A percentile compares a stretch with the other conserved stretches of the same genome.
Evolutionary conservation across 1,284 basidiomycete genomes (phyloP).

Genomic region (Irpex sp.): DNA sequence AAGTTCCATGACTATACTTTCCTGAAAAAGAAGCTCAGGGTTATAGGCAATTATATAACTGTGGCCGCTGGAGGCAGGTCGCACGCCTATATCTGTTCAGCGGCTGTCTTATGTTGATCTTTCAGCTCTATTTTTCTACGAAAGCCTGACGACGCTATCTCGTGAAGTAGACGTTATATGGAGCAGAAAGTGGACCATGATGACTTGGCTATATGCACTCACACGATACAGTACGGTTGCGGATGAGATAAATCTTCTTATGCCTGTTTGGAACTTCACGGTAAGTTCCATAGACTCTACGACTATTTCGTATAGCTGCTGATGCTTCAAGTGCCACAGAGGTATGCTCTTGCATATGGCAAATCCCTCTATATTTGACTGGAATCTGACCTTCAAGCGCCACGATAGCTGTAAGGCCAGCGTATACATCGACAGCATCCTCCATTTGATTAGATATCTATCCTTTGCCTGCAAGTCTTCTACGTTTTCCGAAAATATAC

Average conservation of each 20-base stretch:
- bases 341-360: not conserved
- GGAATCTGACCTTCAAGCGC: not conserved
- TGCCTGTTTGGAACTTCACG: not conserved
- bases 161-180: not conserved
- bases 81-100: no score
- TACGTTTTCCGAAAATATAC: no score
- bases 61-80: no score
- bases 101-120: no score
- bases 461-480: no score
- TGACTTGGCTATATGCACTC: not conserved
- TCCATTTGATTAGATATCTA: not conserved
- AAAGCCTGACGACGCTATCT: not conserved
- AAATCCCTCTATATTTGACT: not conserved
- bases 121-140: not conserved
- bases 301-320: not conserved
- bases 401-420: not conserved
- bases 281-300: not conserved
- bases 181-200: not conserved
- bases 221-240: not conserved
- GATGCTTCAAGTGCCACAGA: not conserved
- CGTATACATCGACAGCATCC: not conserved
- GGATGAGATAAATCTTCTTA: not conserved
- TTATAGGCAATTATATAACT: no score
- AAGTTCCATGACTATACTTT: no score
- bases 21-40: no score